Evolutionary conservation across 2,329 filamentous ascomycete genomes (phyloP).

Genomic region (Macrophomina pseudophaseolina): DNA sequence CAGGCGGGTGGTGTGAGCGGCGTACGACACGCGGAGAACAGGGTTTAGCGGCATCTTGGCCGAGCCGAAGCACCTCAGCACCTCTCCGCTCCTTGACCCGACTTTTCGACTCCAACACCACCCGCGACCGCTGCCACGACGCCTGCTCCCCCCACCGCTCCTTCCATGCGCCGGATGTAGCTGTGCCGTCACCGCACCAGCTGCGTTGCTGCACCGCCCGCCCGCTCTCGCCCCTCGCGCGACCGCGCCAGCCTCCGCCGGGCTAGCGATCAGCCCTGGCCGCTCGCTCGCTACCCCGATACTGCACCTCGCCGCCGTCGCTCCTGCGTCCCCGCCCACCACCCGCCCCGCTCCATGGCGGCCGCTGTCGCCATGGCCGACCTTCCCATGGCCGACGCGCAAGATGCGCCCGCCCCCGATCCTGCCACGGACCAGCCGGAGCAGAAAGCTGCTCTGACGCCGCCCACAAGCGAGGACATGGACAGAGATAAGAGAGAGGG

Average conservation of each 20-base stretch:
- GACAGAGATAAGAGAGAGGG: constrained; percentile 52
- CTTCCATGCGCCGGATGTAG: constrained; percentile 20
- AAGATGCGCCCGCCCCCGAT: constrained; percentile 17
- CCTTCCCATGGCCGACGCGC: constrained; percentile 20
- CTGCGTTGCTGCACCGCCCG: constrained; percentile 17
- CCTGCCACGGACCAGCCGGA: constrained; percentile 40
- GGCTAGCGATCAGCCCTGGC: constrained; percentile 3
- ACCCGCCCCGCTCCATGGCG: background rate
- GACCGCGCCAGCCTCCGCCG: constrained; percentile 2
- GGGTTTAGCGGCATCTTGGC: constrained; percentile 25
- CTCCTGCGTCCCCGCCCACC: background rate
- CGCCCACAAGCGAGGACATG: constrained; percentile 59
- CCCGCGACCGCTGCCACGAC: constrained; percentile 10
- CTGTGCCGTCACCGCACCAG: constrained; percentile 23
- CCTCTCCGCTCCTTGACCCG: constrained; percentile 26
- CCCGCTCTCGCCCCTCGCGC: constrained; percentile 10
- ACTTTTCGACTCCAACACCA: constrained; percentile 24
- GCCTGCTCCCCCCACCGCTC: constrained; percentile 4
- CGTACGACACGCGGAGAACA: constrained; percentile 22
- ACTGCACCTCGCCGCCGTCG: constrained; percentile 17
- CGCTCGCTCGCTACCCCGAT: constrained; percentile 21
- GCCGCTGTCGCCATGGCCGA: constrained; percentile 22
- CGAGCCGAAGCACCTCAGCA: constrained; percentile 26
- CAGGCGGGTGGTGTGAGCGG: constrained; percentile 23
- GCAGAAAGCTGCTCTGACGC: constrained; percentile 52